A percentile compares a stretch with the other conserved stretches of the same genome.
phyloP scores from a whole-genome alignment of 176 grass and related monocot species.

The Carex kokanica region DNA sequence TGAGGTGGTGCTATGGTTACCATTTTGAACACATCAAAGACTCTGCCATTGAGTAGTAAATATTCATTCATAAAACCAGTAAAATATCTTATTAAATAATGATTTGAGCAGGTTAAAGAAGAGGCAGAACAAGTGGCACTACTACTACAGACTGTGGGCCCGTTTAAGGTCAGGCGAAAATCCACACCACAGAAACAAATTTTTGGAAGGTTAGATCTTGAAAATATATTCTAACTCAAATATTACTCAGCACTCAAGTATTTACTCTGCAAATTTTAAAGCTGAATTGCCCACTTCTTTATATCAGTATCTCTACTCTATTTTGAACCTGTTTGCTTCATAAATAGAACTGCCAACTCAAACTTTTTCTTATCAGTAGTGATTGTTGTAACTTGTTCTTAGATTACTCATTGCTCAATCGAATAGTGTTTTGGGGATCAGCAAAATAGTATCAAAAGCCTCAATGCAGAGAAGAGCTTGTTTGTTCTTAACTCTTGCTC shows the following conservation, averaged over 20 bases:
- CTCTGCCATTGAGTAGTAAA: background rate
- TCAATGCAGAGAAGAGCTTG: background rate
- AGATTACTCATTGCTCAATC: background rate
- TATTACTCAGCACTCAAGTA: background rate
- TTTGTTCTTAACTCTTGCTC: background rate
- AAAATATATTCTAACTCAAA: background rate
- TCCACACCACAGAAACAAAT: slow-evolving; percentile 82
- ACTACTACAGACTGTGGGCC: slow-evolving; percentile 73
- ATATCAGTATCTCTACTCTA: too few species aligned
- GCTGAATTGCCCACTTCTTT: background rate
- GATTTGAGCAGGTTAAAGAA: slow-evolving; percentile 74
- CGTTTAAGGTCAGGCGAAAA: slow-evolving; percentile 90
- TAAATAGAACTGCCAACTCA: background rate
- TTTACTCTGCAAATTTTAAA: background rate
- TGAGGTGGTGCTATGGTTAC: background rate
- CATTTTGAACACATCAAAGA: background rate
- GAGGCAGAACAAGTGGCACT: slow-evolving; percentile 75
- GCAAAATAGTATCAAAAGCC: background rate
- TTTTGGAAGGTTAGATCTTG: slow-evolving; percentile 65
- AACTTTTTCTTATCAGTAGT: background rate
- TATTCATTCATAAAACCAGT: background rate
- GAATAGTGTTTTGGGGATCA: background rate
- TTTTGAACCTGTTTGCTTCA: background rate
- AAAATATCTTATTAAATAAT: background rate
- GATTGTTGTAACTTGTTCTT: background rate